A percentile compares a stretch with the other conserved stretches of the same genome.
phyloP scores from a whole-genome alignment of 2,329 filamentous ascomycete species.

The Metarhizium guizhouense region DNA sequence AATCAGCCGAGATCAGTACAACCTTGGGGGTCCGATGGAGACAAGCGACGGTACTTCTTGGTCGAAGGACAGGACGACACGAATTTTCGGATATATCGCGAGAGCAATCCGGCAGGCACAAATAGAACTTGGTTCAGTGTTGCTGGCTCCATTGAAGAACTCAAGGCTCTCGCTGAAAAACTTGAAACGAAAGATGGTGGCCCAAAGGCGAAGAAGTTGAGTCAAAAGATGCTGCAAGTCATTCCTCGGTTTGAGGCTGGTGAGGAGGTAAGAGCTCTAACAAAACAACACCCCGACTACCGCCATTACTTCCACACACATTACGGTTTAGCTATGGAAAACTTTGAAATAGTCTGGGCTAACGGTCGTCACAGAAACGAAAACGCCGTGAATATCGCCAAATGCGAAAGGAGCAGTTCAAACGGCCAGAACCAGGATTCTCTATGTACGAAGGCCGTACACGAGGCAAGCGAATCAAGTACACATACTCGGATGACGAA shows the following conservation, averaged over 20 bases:
- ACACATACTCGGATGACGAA: conserved; percentile 90
- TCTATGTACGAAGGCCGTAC: conserved; percentile 95
- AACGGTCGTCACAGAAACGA: conserved; percentile 58
- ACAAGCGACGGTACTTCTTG: conserved; percentile 88
- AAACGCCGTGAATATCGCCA: conserved; percentile 86
- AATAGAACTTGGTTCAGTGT: conserved; percentile 86
- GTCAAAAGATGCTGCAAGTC: conserved; percentile 67
- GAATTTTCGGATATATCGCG: conserved; percentile 84
- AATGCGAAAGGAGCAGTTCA: conserved; percentile 77
- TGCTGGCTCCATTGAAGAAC: conserved; percentile 81
- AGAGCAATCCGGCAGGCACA: conserved; percentile 73
- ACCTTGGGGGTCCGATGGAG: conserved; percentile 80
- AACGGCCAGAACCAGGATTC: conserved; percentile 78
- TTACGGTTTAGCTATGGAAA: neutral
- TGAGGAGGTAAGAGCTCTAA: conserved; percentile 58
- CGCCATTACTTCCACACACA: neutral
- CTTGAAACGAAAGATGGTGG: conserved; percentile 69
- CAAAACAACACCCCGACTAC: neutral
- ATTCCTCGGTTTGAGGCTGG: conserved; percentile 87
- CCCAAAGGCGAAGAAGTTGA: conserved; percentile 69
- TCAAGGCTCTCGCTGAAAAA: conserved; percentile 66
- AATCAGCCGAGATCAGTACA: conserved; percentile 88
- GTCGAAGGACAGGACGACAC: conserved; percentile 93
- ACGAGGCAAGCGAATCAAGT: conserved; percentile 90
- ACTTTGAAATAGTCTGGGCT: conserved; percentile 1